These are phyloP conservation scores for Malassezia japonica DNA, from an alignment of 1,284 basidiomycete genomes.

Conservation along the genomic window DNA sequence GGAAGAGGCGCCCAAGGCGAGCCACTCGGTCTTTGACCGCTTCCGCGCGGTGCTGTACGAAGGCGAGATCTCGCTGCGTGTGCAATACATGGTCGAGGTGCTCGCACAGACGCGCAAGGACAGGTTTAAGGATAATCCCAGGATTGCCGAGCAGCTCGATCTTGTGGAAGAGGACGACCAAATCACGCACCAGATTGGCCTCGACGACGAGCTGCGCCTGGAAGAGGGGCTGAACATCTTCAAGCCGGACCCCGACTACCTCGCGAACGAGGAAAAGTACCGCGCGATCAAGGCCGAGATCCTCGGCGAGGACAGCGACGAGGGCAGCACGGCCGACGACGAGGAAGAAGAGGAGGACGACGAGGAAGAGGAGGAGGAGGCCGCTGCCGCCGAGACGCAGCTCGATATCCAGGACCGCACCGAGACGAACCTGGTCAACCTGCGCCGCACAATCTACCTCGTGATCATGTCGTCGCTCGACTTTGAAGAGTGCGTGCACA, in stretches of 20 bases:
- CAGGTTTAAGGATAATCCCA: constrained; percentile 95
- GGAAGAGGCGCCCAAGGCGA: constrained; percentile 89
- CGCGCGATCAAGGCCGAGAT: constrained; percentile 84
- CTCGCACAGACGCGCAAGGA: constrained; percentile 68
- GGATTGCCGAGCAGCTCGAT: constrained; percentile 83
- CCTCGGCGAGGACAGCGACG: constrained; percentile 56
- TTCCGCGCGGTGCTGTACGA: constrained; percentile 95
- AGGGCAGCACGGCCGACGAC: constrained; percentile 52
- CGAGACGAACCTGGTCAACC: constrained; percentile 87
- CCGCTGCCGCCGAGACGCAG: constrained; percentile 30
- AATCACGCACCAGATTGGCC: constrained; percentile 81
- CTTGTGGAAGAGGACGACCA: constrained; percentile 87
- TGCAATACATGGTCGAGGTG: constrained; percentile 99
- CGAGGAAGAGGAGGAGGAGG: constrained; percentile 57
- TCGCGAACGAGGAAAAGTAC: constrained; percentile 90
- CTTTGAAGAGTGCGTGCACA: constrained; percentile 98
- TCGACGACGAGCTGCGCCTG: constrained; percentile 86
- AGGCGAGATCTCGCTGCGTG: constrained; percentile 82
- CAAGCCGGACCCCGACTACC: constrained; percentile 80
- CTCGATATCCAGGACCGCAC: constrained; percentile 84
- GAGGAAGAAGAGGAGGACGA: constrained; percentile 56
- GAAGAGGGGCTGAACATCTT: constrained; percentile 93
- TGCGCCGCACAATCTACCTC: constrained; percentile 85
- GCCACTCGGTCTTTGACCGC: constrained; percentile 82
- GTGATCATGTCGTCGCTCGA: constrained; percentile 71